These are phyloP conservation scores for Polysphondylium violaceum DNA, from an alignment of 78 protist genomes.

Conservation along the genomic window DNA sequence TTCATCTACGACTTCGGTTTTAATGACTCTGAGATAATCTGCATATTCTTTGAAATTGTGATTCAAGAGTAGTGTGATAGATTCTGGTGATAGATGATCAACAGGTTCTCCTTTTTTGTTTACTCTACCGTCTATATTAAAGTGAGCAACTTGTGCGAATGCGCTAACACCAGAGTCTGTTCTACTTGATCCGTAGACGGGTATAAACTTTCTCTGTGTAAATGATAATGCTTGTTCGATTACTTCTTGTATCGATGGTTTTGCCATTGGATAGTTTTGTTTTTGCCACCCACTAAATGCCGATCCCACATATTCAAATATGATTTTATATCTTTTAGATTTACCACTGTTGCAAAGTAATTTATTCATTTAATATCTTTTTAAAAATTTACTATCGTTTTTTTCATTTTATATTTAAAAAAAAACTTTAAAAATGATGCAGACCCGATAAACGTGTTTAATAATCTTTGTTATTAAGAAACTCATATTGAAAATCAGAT, in stretches of 20 bases:
- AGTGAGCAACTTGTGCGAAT: constrained; percentile 40
- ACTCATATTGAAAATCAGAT: no score
- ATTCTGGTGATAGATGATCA: constrained; percentile 11
- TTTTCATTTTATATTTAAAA: no score
- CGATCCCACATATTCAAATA: constrained; percentile 57
- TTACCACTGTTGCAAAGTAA: no score
- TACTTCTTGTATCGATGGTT: constrained; percentile 45
- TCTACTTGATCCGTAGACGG: constrained; percentile 20
- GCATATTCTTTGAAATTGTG: constrained; percentile 6
- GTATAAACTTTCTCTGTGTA: not conserved
- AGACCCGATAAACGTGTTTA: no score
- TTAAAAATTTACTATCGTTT: not conserved
- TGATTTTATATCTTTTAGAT: constrained; percentile 56
- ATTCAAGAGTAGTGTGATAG: constrained; percentile 29
- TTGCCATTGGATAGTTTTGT: constrained; percentile 3
- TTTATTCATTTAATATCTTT: no score
- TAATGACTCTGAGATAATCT: constrained; percentile 19
- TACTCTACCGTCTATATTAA: constrained; percentile 1
- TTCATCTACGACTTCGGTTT: constrained; percentile 18
- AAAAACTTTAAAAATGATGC: no score
- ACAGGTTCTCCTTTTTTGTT: constrained; percentile 13
- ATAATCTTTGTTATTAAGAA: no score
- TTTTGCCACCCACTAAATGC: constrained; percentile 58
- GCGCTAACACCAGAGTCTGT: constrained; percentile 71
- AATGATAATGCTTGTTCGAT: constrained; percentile 35